Percentiles rank a stretch among this genome's conserved stretches.
Conservation (phyloP, 441 rosid species). For the Croton setiger region DNA sequence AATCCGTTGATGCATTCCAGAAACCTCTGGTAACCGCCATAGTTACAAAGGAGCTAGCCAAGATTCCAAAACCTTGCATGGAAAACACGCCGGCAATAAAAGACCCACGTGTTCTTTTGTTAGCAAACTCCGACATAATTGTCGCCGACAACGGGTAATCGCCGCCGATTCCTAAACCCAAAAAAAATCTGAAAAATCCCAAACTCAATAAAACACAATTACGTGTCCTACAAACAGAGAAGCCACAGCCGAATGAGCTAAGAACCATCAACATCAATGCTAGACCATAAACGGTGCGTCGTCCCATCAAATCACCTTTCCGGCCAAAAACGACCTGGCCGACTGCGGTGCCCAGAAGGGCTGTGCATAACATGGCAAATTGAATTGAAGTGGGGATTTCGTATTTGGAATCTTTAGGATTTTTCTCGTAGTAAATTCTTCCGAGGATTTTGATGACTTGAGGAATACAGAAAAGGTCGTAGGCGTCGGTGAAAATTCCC, state of each 20-base stretch:
- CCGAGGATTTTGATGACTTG: constrained; percentile 49
- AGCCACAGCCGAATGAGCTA: constrained; percentile 60
- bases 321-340: constrained; percentile 65
- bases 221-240: constrained; percentile 52
- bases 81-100: constrained; percentile 70
- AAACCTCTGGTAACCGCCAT: constrained; percentile 45
- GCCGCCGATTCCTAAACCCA: constrained; percentile 69
- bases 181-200: constrained; percentile 43
- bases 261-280: constrained; percentile 52
- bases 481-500: constrained; percentile 83
- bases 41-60: constrained; percentile 48
- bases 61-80: constrained; percentile 72
- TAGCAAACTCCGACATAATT: constrained; percentile 81
- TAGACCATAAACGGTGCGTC: constrained; percentile 61
- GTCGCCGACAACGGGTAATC: constrained; percentile 75
- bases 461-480: constrained; percentile 76
- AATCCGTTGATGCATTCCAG: constrained; percentile 16
- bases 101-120: constrained; percentile 56
- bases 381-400: constrained; percentile 20
- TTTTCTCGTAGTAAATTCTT: constrained; percentile 45
- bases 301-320: constrained; percentile 57
- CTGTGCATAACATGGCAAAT: constrained; percentile 35
- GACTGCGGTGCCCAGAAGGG: constrained; percentile 52
- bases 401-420: background rate
- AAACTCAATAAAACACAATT: constrained; percentile 44